Percentiles rank a stretch among this genome's conserved stretches.
phyloP scores from a whole-genome alignment of 192 early-diverging fungal species.

The Dissophora globulifera region DNA sequence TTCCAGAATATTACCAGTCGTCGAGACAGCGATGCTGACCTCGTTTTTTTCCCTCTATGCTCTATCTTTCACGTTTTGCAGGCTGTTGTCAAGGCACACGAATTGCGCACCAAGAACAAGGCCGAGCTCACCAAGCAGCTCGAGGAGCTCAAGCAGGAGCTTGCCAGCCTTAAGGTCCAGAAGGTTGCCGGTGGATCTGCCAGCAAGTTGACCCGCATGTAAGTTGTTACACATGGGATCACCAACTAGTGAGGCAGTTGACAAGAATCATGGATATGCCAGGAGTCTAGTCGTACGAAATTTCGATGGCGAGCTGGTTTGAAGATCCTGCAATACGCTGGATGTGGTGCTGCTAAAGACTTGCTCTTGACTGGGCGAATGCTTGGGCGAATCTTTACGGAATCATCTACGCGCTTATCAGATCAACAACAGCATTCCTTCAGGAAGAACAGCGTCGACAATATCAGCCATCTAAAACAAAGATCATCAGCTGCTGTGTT shows the following conservation, averaged over 20 bases:
- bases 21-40: conserved; percentile 14
- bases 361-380: no score
- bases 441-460: not conserved
- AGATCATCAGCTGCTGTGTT: no score
- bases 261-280: not conserved
- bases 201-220: conserved; percentile 88
- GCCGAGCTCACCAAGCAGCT: conserved; percentile 91
- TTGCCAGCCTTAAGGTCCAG: conserved; percentile 92
- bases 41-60: conserved; percentile 3
- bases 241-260: not conserved
- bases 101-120: conserved; percentile 95
- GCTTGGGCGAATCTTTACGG: no score
- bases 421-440: not conserved
- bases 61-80: conserved; percentile 33
- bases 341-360: no score
- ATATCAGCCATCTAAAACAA: not conserved
- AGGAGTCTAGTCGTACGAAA: no score
- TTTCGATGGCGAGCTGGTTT: not conserved
- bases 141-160: conserved; percentile 95
- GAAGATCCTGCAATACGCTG: not conserved
- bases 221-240: conserved; percentile 29
- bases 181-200: conserved; percentile 85
- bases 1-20: not conserved
- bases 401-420: no score
- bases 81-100: conserved; percentile 91